Conservation (phyloP, 2,329 filamentous ascomycete species). For the Fusarium coicis region DNA sequence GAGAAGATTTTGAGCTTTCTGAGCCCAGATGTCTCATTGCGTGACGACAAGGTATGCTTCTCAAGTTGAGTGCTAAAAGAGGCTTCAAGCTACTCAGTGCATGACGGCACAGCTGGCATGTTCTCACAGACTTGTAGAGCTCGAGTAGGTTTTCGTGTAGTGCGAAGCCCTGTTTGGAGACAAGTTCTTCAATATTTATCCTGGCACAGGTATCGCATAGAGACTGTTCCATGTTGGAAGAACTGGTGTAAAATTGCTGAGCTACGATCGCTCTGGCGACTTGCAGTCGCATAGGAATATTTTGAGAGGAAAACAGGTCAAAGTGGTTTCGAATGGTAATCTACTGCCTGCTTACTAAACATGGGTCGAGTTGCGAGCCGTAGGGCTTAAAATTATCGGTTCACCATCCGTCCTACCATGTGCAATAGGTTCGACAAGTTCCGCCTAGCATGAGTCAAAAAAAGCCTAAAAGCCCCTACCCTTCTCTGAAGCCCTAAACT, state of each 20-base stretch:
- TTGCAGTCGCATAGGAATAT: neutral
- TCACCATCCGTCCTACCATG: neutral
- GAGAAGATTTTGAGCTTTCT: rapidly evolving
- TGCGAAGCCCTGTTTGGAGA: neutral
- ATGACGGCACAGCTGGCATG: neutral
- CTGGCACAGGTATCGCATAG: neutral
- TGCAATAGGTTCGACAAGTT: neutral
- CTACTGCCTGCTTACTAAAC: too few relatives aligned
- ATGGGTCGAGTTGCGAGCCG: neutral
- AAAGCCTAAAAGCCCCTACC: neutral
- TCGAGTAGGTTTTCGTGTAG: neutral
- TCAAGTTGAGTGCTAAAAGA: neutral
- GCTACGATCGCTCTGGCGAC: neutral
- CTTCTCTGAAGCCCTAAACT: neutral
- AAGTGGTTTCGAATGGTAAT: neutral
- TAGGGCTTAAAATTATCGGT: neutral
- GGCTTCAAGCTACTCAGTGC: neutral
- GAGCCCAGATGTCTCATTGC: neutral
- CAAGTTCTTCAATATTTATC: neutral
- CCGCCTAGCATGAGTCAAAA: neutral
- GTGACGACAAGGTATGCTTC: neutral
- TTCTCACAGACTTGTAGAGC: neutral
- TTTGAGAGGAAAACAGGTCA: rapidly evolving
- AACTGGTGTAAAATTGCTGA: neutral
- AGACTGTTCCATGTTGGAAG: neutral